Evolutionary conservation across 129 eudicot genomes (phyloP), one percentile per base, ranked within the genome.

Genomic region (Glebionis coronaria): DNA sequence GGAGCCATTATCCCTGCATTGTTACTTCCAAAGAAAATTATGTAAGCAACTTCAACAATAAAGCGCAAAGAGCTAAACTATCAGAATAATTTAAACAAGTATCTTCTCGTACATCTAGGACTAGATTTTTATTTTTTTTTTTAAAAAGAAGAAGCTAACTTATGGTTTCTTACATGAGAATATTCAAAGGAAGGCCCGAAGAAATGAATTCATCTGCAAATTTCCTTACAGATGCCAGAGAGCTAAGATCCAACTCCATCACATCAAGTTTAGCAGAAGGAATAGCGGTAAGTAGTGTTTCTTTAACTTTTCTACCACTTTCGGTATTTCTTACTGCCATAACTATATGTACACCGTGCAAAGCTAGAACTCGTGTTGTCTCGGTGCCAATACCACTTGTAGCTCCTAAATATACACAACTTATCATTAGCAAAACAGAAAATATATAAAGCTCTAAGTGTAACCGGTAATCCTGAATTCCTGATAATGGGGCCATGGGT

Each of bases 191-290:
- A 56, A 76, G 86, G 8, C 69, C 83, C 29, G 57, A 82, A 29
- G 87, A 76, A 74, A 71, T 71, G 45, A 73, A 90, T 49, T 84
- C 85, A 0, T 82, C 80, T 54, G 97, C 91, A 69, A 90, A 90
- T 16, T 77, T 82, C 66, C 87, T 73, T 5, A 90, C 87, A 4
- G 87, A 87, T 53, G 80, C 81, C 75, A 87, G 52, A 50, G 95
- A 90, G 72, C 91, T 73, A 52, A 90, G 91, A 79, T 90, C 95
- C 70, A 90, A 80, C 80, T 84, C 97, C 95, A 90, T 84, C n/a
- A 90, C 79, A 76, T 90, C 95, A 63, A 90, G 21, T 77, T 82
- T 90, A 38, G 92, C 95, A 57, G 67, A 13, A 9, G 95, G 90
- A 20, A 72, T 77, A 46, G 84, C 87, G 13, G 63, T 59, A 54